phyloP scores from a whole-genome alignment of 2,329 filamentous ascomycete species.

The Fusarium coffeatum region DNA sequence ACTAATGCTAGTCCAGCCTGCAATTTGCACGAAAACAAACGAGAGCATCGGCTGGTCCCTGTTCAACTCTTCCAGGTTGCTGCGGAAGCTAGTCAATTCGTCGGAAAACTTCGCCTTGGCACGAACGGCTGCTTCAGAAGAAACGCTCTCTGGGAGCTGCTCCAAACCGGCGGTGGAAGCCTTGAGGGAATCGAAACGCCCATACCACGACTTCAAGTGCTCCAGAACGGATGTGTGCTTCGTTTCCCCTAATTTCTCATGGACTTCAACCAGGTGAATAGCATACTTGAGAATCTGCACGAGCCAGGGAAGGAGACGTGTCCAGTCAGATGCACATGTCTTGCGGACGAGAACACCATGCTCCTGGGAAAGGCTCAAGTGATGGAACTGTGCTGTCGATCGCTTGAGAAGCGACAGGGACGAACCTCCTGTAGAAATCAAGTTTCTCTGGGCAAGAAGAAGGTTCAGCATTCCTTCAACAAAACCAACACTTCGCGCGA shows the following conservation, averaged over 20 bases:
- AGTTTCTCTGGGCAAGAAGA: slow-evolving; percentile 69
- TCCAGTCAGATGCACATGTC: slow-evolving; percentile 40
- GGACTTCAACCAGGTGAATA: slow-evolving; percentile 70
- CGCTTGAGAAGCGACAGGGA: slow-evolving; percentile 55
- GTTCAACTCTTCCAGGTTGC: slow-evolving; percentile 56
- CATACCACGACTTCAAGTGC: slow-evolving; percentile 63
- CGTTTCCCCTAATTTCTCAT: slow-evolving; percentile 70
- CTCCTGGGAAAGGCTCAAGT: slow-evolving; percentile 49
- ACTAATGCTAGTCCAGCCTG: slow-evolving; percentile 68
- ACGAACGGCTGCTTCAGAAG: slow-evolving; percentile 52
- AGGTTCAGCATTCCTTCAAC: slow-evolving; percentile 85
- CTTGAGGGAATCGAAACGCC: slow-evolving; percentile 59
- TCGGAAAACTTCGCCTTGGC: slow-evolving; percentile 52
- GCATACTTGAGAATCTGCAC: slow-evolving; percentile 74
- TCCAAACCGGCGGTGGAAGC: slow-evolving; percentile 57
- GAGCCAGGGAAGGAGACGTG: slow-evolving; percentile 67
- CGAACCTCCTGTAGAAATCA: slow-evolving; percentile 56
- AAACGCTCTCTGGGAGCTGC: slow-evolving; percentile 64
- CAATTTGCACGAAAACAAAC: slow-evolving; percentile 74
- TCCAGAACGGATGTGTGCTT: slow-evolving; percentile 60
- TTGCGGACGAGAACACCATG: slow-evolving; percentile 40
- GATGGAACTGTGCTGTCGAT: slow-evolving; percentile 53
- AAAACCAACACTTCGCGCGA: slow-evolving; percentile 81
- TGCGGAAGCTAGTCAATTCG: slow-evolving; percentile 53
- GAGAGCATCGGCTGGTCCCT: slow-evolving; percentile 65